Base-by-base conservation (phyloP, 805 yeast genomes). In the Candida loeiensis region DNA sequence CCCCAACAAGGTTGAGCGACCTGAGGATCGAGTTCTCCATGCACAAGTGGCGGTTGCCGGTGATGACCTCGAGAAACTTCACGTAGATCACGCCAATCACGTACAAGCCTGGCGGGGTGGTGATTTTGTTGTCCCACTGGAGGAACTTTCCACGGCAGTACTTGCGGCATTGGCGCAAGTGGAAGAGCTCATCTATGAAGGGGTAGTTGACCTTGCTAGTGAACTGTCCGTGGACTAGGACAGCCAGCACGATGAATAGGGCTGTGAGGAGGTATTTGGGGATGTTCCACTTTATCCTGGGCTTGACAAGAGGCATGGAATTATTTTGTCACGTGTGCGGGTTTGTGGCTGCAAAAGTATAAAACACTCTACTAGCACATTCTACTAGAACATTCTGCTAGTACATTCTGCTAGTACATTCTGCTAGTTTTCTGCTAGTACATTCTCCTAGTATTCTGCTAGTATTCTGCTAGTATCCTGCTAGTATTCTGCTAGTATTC, bases 61-160 rank as follows among this genome's bases (percentile, higher is more conserved):
- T 63, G 1, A 64, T 48, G 15, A 75, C 45, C 3, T 60, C 58
- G 44, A 79, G 45, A 2, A 71, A 36, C 25, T 61, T 61, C 6
- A 65, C 34, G 45, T 70, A 74, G 2, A 48, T 45, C 22, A 61
- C 60, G 4, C 77, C 78, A 7, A 77, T 46, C 4, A 59, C 41
- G 56, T 93, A 91, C 13, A 91, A 65, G 0, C 98, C 99, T 1
- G 98, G 98, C 1, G 99, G 99, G 0, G 99, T 93, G 2, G 99
- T 91, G 56, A 93, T 88, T 55, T 91, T 90, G 9, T 80, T 73
- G 58, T 93, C 88, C 96, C 96, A 89, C 1, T 64, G 52, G n/a
- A 47, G 39, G 63, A 80, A 88, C 37, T 78, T 66, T 9, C 82
- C 83, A 1, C 57, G 49, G 44, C 87, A 75, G 54, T 84, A 89